Conservation (phyloP, 1,284 basidiomycete genomes). For the Ustilago nuda region DNA sequence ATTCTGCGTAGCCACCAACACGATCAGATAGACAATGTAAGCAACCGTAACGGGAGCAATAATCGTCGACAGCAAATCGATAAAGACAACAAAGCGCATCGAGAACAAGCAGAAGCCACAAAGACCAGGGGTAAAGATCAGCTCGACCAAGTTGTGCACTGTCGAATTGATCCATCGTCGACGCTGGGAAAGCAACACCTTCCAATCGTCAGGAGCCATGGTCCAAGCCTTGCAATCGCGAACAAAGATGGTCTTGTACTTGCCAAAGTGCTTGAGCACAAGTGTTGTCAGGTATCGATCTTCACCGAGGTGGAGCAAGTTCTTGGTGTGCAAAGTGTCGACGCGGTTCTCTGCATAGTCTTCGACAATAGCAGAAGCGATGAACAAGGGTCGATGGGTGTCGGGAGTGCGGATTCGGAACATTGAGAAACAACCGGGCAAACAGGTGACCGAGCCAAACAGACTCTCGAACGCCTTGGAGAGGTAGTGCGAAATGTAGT, state of each 20-base stretch:
- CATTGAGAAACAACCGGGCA: slow-evolving; percentile 76
- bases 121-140: slow-evolving; percentile 90
- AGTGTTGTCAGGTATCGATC: slow-evolving; percentile 97
- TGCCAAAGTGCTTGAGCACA: slow-evolving; percentile 77
- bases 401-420: slow-evolving; percentile 68
- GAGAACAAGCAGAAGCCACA: slow-evolving; percentile 93
- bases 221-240: slow-evolving; percentile 85
- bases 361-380: slow-evolving; percentile 84
- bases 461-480: slow-evolving; percentile 97
- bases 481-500: slow-evolving; percentile 76
- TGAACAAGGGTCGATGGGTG: slow-evolving; percentile 69
- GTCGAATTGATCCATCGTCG: slow-evolving; percentile 99
- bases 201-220: slow-evolving; percentile 78
- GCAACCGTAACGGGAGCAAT: slow-evolving; percentile 92
- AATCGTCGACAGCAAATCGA: slow-evolving; percentile 82
- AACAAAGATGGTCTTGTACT: slow-evolving; percentile 87
- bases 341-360: slow-evolving; percentile 97
- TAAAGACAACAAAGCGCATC: slow-evolving; percentile 97
- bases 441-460: slow-evolving; percentile 97
- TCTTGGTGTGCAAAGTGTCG: slow-evolving; percentile 90
- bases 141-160: slow-evolving; percentile 93
- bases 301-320: slow-evolving; percentile 94
- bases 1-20: slow-evolving; percentile 57
- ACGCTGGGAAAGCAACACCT: slow-evolving; percentile 93
- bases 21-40: slow-evolving; percentile 73